These are phyloP conservation scores for Sanghuangporus weigelae DNA, from an alignment of 1,284 basidiomycete genomes.

Conservation along the genomic window DNA sequence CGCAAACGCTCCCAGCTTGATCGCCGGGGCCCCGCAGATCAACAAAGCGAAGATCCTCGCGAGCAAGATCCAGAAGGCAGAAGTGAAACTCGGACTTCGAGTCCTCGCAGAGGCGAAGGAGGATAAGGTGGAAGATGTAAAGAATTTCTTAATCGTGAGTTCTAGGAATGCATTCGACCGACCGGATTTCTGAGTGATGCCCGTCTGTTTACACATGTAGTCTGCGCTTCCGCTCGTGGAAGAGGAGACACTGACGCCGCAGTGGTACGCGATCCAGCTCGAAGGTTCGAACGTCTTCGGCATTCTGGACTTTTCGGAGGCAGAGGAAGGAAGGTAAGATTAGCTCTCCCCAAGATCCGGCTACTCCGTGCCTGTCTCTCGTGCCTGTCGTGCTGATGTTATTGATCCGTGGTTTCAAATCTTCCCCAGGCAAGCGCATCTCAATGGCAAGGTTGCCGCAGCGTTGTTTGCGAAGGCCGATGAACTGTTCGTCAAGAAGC, in stretches of 20 bases:
- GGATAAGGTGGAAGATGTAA: slow-evolving; percentile 32
- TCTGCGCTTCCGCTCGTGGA: slow-evolving; percentile 32
- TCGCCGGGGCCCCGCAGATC: slow-evolving; percentile 29
- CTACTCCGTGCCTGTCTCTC: neutral
- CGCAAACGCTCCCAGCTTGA: slow-evolving; percentile 29
- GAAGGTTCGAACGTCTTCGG: slow-evolving; percentile 34
- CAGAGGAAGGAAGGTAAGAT: slow-evolving; percentile 26
- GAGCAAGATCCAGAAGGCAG: slow-evolving; percentile 29
- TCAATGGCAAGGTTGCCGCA: slow-evolving; percentile 33
- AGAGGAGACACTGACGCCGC: slow-evolving; percentile 30
- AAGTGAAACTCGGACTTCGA: slow-evolving; percentile 30
- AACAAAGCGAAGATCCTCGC: slow-evolving; percentile 29
- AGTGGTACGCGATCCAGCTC: slow-evolving; percentile 38
- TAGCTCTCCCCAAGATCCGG: neutral
- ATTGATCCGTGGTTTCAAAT: neutral
- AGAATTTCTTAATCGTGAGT: slow-evolving; percentile 34
- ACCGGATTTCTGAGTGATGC: neutral
- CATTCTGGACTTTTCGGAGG: slow-evolving; percentile 36
- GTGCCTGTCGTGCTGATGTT: neutral
- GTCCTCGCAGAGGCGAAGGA: slow-evolving; percentile 34
- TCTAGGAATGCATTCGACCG: neutral
- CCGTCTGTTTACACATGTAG: slow-evolving; percentile 19
- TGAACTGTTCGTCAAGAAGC: slow-evolving; percentile 28
- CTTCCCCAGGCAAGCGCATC: slow-evolving; percentile 26
- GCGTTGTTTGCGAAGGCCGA: slow-evolving; percentile 33